Evolutionary conservation across 495 filamentous ascomycete genomes (phyloP).

Genomic region (Aspergillus baeticus): DNA sequence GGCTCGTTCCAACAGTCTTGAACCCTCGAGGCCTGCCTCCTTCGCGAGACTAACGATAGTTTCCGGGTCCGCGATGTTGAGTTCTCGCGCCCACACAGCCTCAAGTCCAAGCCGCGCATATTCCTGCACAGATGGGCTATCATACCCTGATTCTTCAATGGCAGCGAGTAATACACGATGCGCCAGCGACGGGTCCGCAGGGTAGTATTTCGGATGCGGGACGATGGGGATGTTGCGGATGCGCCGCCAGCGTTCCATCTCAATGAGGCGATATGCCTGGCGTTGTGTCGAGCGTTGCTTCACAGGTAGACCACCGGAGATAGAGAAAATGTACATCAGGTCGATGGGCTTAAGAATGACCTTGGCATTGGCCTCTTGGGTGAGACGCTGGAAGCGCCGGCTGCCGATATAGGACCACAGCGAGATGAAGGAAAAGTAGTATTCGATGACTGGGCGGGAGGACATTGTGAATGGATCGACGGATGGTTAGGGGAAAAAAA

Average conservation of each 20-base stretch:
- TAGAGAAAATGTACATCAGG: constrained; percentile 11
- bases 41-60: background rate
- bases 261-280: constrained; percentile 8
- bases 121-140: constrained; percentile 1
- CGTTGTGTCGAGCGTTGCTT: constrained; percentile 11
- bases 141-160: constrained; percentile 9
- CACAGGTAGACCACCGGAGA: constrained; percentile 9
- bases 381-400: constrained; percentile 4
- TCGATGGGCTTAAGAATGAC: constrained; percentile 10
- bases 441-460: constrained; percentile 9
- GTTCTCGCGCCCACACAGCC: constrained; percentile 13
- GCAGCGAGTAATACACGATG: constrained; percentile 20
- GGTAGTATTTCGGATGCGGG: constrained; percentile 17
- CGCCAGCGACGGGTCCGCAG: constrained; percentile 18
- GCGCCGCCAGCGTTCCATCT: constrained; percentile 19
- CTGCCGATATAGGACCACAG: constrained; percentile 16
- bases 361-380: background rate
- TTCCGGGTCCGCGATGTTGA: constrained; percentile 4
- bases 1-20: background rate
- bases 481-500: too few species aligned
- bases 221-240: constrained; percentile 19
- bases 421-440: constrained; percentile 15
- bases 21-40: constrained; percentile 2
- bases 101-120: constrained; percentile 4
- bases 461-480: background rate